Conservation (phyloP, 75 land plant species). For the Selaginella moellendorffii region DNA sequence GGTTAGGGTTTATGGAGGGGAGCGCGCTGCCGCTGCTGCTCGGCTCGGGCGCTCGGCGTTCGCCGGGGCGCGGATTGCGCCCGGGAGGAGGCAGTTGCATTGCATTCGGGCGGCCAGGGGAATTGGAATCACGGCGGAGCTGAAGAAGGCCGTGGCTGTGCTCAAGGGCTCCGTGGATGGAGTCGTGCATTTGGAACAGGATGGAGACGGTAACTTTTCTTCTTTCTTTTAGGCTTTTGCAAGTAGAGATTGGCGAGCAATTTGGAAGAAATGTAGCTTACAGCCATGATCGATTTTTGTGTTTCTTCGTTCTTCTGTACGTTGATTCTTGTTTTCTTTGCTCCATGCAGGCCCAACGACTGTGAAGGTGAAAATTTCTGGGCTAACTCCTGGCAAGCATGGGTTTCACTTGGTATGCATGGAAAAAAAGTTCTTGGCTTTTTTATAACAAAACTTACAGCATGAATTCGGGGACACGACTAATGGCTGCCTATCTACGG, state of each 20-base stretch:
- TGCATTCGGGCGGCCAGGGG: no score
- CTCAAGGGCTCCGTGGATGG: constrained; percentile 86
- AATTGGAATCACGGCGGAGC: constrained; percentile 46
- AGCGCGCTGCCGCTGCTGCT: no score
- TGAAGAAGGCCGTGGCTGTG: constrained; percentile 79
- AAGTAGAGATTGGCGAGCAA: constrained; percentile 65
- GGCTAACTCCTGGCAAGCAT: constrained; percentile 73
- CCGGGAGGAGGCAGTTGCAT: no score
- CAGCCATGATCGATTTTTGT: constrained; percentile 23
- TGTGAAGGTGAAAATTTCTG: constrained; percentile 60
- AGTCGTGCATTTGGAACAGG: constrained; percentile 50
- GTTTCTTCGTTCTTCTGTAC: not conserved
- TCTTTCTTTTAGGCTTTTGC: constrained; percentile 61
- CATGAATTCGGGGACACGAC: constrained; percentile 91
- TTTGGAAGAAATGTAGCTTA: constrained; percentile 8
- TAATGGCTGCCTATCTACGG: constrained; percentile 87
- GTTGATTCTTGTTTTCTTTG: not conserved
- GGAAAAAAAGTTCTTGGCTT: not conserved
- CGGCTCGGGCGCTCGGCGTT: no score
- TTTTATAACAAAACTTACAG: constrained; percentile 31
- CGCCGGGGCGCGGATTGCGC: no score
- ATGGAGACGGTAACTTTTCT: constrained; percentile 16
- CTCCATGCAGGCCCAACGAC: constrained; percentile 51
- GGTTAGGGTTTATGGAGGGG: no score
- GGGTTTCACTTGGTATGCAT: constrained; percentile 68